phyloP scores from a whole-genome alignment of 1,139 yeast genomes.

The Candida glucosophila region DNA sequence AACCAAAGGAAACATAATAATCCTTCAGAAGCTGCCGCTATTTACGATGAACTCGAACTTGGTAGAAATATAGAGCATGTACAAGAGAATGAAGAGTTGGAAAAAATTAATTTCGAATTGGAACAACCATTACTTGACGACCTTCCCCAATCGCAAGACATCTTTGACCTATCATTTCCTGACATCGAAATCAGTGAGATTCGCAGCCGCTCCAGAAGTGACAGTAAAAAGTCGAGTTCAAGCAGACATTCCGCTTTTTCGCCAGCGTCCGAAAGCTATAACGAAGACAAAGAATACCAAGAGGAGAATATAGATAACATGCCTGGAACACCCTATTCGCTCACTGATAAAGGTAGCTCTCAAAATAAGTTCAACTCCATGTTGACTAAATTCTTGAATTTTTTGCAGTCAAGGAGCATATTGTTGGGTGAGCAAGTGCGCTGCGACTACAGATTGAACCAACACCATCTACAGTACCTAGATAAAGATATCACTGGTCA shows the following conservation, averaged over 20 bases:
- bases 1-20: background rate
- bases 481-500: slow-evolving; percentile 2
- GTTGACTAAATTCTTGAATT: slow-evolving; percentile 8
- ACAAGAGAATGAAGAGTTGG: slow-evolving; percentile 1
- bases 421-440: slow-evolving; percentile 5
- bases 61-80: slow-evolving; percentile 4
- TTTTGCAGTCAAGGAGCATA: slow-evolving; percentile 6
- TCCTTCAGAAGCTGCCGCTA: background rate
- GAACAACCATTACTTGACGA: background rate
- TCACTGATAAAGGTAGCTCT: slow-evolving; percentile 5
- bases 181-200: slow-evolving; percentile 5
- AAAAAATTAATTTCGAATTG: slow-evolving; percentile 3
- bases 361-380: slow-evolving; percentile 5
- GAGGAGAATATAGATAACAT: slow-evolving; percentile 7
- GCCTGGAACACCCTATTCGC: slow-evolving; percentile 6
- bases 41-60: slow-evolving; percentile 3
- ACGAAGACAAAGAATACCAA: too few species aligned
- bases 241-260: too few species aligned
- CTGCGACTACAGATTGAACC: slow-evolving; percentile 3
- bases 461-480: slow-evolving; percentile 1
- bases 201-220: slow-evolving; percentile 10
- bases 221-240: slow-evolving; percentile 7
- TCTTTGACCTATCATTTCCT: slow-evolving; percentile 11
- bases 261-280: too few species aligned
- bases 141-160: slow-evolving; percentile 3